Evolutionary conservation across 139 green algal genomes (phyloP), one percentile per base, ranked within the genome.

Genomic region (Nannochloris sp.): DNA sequence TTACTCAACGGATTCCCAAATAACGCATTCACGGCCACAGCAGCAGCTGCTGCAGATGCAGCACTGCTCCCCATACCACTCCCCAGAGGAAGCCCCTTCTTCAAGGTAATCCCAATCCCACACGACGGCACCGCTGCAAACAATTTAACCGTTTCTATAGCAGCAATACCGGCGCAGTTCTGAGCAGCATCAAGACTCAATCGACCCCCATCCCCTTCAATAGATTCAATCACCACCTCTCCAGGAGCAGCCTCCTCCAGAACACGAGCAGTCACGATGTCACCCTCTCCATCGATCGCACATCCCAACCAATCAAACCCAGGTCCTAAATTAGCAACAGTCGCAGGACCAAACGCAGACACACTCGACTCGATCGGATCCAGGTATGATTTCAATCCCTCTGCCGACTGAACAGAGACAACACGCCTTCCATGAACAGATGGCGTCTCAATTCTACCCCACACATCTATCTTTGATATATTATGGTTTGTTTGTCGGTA

Each of bases 261-360:
- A 1, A 82, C 77, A 16, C 51, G 60, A 0, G 90, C 92, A 9
- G 71, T 83, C 18, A 98, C 92, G 1, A 77, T 79, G 63, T 98
- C 92, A 9, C 92, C 92, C 1, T 85, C 71, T n/a, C 92, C 88
- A 78, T 94, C 79, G 14, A 98, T 87, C 3, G 92, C 92, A 61
- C 88, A 96, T n/a, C 92, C 92, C 56, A 98, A 79, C 86, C 94
- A 97, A 70, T 98, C 92, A 37, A 96, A 98, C 37, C 92, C 92
- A 14, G 92, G 92, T 6, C 92, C 92, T 31, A 98, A 79, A 75
- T 98, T 98, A 4, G 92, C 92, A 2, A 98, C 81, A 0, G 92
- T 98, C 6, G 92, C 90, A 12, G 92, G 92, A 2, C 89, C 92
- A 66, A 97, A 98, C 1, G 88, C 90, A 1, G 57, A 61, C 9